phyloP scores from a whole-genome alignment of 495 filamentous ascomycete species.

The Aspergillus coremiiformis region DNA sequence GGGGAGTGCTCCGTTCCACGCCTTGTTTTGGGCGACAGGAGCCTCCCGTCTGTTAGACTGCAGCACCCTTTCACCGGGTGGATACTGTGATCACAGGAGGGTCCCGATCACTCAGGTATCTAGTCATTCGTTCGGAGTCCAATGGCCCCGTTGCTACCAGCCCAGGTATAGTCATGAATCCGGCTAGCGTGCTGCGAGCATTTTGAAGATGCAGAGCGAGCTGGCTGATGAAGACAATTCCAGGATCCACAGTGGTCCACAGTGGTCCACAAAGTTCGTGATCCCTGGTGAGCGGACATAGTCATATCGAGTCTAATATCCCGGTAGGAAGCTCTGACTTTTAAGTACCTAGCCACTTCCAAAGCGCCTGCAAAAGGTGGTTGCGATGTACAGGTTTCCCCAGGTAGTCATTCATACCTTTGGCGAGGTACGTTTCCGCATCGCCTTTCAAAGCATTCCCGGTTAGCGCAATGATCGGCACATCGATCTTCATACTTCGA shows the following conservation, averaged over 20 bases:
- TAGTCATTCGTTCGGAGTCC: neutral
- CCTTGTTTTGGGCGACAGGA: neutral
- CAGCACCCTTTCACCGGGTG: neutral
- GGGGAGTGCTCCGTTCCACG: neutral
- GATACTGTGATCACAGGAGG: neutral
- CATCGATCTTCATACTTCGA: conserved; percentile 41
- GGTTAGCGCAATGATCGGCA: conserved; percentile 58
- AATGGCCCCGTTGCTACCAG: neutral
- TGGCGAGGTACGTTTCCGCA: conserved; percentile 47
- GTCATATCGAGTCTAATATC: neutral
- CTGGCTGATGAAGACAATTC: neutral
- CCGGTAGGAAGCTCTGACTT: neutral
- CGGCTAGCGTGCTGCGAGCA: neutral
- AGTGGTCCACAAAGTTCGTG: neutral
- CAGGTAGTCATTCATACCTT: conserved; percentile 58
- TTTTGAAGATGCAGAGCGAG: neutral
- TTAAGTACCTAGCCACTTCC: neutral
- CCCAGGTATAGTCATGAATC: neutral
- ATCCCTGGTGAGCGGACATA: neutral
- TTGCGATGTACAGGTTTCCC: conserved; percentile 44
- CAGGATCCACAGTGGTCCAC: no score
- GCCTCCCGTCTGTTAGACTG: neutral
- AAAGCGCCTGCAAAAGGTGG: neutral
- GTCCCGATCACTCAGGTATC: neutral
- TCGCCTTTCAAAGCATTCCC: conserved; percentile 58